Evolutionary conservation across 2,329 filamentous ascomycete genomes (phyloP).

Genomic region (Thielaviopsis populi): DNA sequence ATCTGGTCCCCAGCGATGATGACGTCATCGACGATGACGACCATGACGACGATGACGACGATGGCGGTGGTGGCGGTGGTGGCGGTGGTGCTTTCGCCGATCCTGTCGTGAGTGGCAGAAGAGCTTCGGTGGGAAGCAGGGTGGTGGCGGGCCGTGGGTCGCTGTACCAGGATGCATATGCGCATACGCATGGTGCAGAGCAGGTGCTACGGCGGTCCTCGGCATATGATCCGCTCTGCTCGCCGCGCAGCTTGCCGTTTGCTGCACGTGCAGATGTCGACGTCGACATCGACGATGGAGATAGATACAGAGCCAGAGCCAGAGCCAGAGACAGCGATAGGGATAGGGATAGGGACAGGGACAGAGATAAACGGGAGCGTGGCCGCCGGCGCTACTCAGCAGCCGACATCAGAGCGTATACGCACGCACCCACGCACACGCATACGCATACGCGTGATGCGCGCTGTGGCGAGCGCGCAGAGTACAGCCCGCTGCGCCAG

Average conservation of each 20-base stretch:
- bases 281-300: no score
- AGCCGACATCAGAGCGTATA: background rate
- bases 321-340: no score
- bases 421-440: background rate
- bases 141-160: no score
- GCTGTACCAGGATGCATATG: no score
- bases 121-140: background rate
- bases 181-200: no score
- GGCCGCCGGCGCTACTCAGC: background rate
- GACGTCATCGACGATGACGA: background rate
- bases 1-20: background rate
- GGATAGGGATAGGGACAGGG: no score
- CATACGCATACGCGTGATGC: background rate
- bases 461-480: background rate
- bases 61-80: background rate
- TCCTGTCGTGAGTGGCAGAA: background rate
- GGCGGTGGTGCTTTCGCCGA: background rate
- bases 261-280: background rate
- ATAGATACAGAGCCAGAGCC: no score
- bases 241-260: background rate
- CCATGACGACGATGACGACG: background rate
- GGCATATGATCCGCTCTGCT: background rate
- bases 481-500: background rate
- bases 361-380: background rate
- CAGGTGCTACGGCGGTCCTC: background rate